Percentiles rank a stretch among this genome's conserved stretches.
Conservation (phyloP, 768 basidiomycete genomes). For the Pleurotus platypus region DNA sequence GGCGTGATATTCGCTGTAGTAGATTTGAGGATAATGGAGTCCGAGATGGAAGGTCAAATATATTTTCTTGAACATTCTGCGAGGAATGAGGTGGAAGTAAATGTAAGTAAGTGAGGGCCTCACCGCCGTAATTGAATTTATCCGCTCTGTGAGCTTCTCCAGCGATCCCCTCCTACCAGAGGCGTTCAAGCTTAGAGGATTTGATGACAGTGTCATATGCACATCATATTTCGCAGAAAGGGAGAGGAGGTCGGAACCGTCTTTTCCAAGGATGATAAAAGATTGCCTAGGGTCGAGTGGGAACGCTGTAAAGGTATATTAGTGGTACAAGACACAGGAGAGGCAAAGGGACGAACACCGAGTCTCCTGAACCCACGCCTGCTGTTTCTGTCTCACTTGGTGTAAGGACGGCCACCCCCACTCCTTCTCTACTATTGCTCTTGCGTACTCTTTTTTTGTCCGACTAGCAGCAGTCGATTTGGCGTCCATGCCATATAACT, state of each 20-base stretch:
- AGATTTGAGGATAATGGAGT: conserved; percentile 39
- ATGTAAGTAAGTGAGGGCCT: conserved; percentile 12
- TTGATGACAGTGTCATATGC: conserved; percentile 52
- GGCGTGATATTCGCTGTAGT: conserved; percentile 65
- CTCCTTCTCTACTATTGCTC: conserved; percentile 54
- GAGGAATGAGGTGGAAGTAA: not conserved
- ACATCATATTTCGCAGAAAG: conserved; percentile 60
- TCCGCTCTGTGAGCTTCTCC: conserved; percentile 40
- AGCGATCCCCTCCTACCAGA: conserved; percentile 56
- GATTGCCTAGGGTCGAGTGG: conserved; percentile 55
- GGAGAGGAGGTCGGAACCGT: conserved; percentile 59
- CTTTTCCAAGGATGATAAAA: conserved; percentile 75
- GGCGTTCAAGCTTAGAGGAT: conserved; percentile 56
- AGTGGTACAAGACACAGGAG: not conserved
- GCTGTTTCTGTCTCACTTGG: conserved; percentile 31
- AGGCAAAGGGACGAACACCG: not conserved
- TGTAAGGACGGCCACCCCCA: conserved; percentile 70
- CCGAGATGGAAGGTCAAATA: conserved; percentile 40
- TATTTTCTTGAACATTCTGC: conserved; percentile 38
- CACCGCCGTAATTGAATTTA: conserved; percentile 50
- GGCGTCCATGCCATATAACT: conserved; percentile 40
- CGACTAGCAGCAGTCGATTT: conserved; percentile 7
- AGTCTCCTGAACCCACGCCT: conserved; percentile 7
- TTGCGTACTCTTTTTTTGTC: conserved; percentile 32
- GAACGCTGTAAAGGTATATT: conserved; percentile 38